Evolutionary conservation across 257 asterid species (phyloP).

Genomic region (Lantana camara): DNA sequence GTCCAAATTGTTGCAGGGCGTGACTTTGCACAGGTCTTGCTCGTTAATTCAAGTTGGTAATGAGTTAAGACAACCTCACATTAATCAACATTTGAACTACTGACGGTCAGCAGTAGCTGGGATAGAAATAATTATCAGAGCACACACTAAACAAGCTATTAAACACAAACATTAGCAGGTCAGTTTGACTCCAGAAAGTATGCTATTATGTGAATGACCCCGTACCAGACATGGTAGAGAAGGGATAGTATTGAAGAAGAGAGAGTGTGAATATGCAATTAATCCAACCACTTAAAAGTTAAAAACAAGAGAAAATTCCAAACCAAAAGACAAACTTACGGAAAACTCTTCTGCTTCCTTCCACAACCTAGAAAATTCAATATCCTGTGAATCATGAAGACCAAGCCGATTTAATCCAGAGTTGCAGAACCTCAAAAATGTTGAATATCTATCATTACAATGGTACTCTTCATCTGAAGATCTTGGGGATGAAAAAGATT

Average conservation of each 20-base stretch:
- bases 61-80: no score
- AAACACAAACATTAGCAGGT: not conserved
- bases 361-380: slow-evolving; percentile 61
- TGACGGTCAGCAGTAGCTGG: no score
- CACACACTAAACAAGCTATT: slow-evolving; percentile 1
- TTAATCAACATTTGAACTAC: no score
- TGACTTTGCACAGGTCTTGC: no score
- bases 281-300: slow-evolving; percentile 13
- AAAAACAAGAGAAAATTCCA: not conserved
- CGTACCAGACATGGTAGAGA: not conserved
- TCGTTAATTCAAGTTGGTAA: no score
- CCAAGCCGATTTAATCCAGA: slow-evolving; percentile 73
- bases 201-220: not conserved
- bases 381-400: slow-evolving; percentile 49
- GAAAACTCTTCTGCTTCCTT: slow-evolving; percentile 56
- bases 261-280: slow-evolving; percentile 7
- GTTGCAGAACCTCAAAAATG: slow-evolving; percentile 62
- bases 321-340: slow-evolving; percentile 50
- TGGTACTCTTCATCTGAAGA: slow-evolving; percentile 26
- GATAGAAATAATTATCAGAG: not conserved
- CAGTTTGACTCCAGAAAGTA: not conserved
- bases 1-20: no score
- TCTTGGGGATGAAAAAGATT: slow-evolving; percentile 29
- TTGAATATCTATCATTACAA: slow-evolving; percentile 46
- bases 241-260: slow-evolving; percentile 10